A percentile compares a stretch with the other conserved stretches of the same genome.
Evolutionary conservation across 2,329 filamentous ascomycete species (phyloP).

Genomic region (Penicillium sp.): DNA sequence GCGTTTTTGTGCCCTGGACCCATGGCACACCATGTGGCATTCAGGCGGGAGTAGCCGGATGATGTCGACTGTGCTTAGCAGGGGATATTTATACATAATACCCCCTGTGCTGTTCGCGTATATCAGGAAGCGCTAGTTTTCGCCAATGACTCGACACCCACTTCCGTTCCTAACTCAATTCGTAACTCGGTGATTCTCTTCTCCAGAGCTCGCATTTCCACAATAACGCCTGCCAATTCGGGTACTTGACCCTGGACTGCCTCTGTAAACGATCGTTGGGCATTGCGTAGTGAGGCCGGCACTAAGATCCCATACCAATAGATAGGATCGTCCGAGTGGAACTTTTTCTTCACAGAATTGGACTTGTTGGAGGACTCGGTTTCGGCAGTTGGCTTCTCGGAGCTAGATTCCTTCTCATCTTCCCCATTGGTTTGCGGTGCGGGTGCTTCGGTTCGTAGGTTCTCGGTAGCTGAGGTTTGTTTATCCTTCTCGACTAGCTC

Average conservation of each 20-base stretch:
- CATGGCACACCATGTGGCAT: slow-evolving; percentile 2
- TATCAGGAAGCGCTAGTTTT: not conserved
- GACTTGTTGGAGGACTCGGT: not conserved
- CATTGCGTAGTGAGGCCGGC: slow-evolving; percentile 47
- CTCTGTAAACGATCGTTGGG: slow-evolving; percentile 49
- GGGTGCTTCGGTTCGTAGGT: not conserved
- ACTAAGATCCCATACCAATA: slow-evolving; percentile 56
- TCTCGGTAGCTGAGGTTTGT: not conserved
- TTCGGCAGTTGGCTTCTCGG: slow-evolving; percentile 5
- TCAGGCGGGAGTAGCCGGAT: not conserved
- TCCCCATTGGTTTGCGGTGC: not conserved
- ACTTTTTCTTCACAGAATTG: slow-evolving; percentile 15
- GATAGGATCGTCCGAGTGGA: slow-evolving; percentile 46
- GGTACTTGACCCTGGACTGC: slow-evolving; percentile 43
- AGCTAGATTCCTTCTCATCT: not conserved
- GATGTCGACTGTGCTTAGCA: not conserved
- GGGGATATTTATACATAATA: not conserved
- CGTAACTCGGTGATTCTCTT: slow-evolving; percentile 39
- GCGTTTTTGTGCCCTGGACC: not conserved
- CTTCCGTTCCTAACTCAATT: slow-evolving; percentile 21
- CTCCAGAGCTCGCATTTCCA: slow-evolving; percentile 49
- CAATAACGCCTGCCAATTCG: slow-evolving; percentile 40
- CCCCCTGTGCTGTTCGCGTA: not conserved
- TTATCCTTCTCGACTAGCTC: slow-evolving; percentile 1
- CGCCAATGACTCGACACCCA: not conserved